Percentiles rank a stretch among this genome's conserved stretches.
These are phyloP conservation scores for Arthrobotrys pseudoclavata DNA, from an alignment of 2,329 filamentous ascomycete species.

Conservation along the genomic window DNA sequence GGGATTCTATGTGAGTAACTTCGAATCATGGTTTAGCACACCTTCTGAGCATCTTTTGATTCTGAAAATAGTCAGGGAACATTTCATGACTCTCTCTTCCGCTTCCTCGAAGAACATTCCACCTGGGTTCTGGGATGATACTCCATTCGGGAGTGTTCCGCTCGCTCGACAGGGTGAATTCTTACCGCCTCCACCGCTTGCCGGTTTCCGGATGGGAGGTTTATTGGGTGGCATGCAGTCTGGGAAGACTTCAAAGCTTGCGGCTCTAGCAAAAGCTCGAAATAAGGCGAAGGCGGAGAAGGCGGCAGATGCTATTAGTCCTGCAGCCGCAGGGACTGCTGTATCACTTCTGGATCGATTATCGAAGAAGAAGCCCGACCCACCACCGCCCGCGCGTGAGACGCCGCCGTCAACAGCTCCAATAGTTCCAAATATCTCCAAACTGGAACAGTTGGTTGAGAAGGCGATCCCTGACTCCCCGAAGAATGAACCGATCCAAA, in stretches of 20 bases:
- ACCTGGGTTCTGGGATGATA: constrained; percentile 80
- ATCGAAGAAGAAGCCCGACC: constrained; percentile 59
- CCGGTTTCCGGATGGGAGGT: constrained; percentile 70
- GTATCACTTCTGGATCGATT: constrained; percentile 63
- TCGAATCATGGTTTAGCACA: constrained; percentile 34
- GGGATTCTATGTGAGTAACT: constrained; percentile 57
- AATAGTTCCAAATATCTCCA: constrained; percentile 1
- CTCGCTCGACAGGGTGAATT: constrained; percentile 74
- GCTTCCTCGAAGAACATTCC: constrained; percentile 55
- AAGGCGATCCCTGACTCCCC: constrained; percentile 4
- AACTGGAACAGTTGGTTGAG: constrained; percentile 5
- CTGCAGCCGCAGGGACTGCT: constrained; percentile 60
- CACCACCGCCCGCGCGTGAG: neutral
- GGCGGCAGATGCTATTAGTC: constrained; percentile 34
- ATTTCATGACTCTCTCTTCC: constrained; percentile 59
- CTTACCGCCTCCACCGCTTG: constrained; percentile 73
- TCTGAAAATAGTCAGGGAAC: constrained; percentile 53
- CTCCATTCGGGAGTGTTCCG: constrained; percentile 85
- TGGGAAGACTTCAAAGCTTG: constrained; percentile 86
- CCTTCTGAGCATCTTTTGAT: constrained; percentile 60
- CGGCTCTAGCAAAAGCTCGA: constrained; percentile 85
- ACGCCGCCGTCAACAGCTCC: neutral
- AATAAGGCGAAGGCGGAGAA: constrained; percentile 79
- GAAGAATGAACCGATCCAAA: constrained; percentile 26
- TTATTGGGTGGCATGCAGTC: constrained; percentile 78